Conservation (phyloP, 345 rosid species). For the Boechera stricta region DNA sequence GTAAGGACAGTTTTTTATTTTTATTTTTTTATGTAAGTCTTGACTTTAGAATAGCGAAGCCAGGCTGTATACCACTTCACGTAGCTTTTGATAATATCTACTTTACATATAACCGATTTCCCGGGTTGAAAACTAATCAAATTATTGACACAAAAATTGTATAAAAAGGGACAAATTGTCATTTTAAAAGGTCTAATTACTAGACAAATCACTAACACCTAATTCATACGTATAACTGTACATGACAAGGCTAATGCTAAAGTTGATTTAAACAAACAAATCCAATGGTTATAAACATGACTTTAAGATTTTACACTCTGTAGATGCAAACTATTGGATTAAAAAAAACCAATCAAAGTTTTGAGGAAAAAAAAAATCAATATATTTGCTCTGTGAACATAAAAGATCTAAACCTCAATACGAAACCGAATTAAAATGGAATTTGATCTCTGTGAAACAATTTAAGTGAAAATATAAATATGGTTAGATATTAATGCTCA, state of each 20-base stretch:
- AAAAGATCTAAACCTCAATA: neutral
- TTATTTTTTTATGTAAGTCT: slow-evolving; percentile 13
- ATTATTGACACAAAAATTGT: slow-evolving; percentile 1
- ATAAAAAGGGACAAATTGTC: slow-evolving; percentile 10
- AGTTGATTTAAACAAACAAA: neutral
- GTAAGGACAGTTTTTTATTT: slow-evolving; percentile 41
- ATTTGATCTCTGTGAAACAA: neutral
- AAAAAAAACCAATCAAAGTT: neutral
- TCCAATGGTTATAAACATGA: neutral
- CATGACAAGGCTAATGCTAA: neutral
- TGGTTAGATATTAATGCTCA: slow-evolving; percentile 34
- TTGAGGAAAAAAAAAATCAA: neutral
- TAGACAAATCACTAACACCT: slow-evolving; percentile 11
- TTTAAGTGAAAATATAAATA: slow-evolving; percentile 26
- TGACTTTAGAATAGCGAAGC: slow-evolving; percentile 43
- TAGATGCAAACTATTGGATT: too few relatives aligned
- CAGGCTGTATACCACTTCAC: slow-evolving; percentile 43
- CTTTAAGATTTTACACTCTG: too few relatives aligned
- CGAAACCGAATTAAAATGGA: neutral
- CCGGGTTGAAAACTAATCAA: slow-evolving; percentile 20
- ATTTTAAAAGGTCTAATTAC: neutral
- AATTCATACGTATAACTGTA: neutral
- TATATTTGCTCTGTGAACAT: neutral
- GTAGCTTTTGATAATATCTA: slow-evolving; percentile 38
- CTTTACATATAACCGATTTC: slow-evolving; percentile 33